Percentiles rank a stretch among this genome's conserved stretches.
phyloP scores from a whole-genome alignment of 164 flowering plant genomes.

The Chloranthus sessilifolius region DNA sequence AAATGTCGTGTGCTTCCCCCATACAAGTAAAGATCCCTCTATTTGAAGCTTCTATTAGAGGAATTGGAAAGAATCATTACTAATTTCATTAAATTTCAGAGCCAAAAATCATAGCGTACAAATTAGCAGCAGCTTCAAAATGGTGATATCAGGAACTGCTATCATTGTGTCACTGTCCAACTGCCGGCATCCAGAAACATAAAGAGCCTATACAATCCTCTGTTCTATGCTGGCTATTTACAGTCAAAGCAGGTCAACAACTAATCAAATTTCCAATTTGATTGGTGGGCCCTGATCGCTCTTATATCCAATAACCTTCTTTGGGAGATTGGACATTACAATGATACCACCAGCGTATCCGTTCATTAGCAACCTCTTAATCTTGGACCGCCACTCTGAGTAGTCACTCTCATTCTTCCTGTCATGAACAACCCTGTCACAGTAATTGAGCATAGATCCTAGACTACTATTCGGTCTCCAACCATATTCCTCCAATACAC shows the following conservation, averaged over 20 bases:
- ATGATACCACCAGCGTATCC: slow-evolving; percentile 69
- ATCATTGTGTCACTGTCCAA: background rate
- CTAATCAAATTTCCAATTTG: slow-evolving; percentile 37
- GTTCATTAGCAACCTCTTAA: slow-evolving; percentile 60
- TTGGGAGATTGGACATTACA: slow-evolving; percentile 27
- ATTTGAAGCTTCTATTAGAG: too few relatives aligned
- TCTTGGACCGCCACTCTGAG: slow-evolving; percentile 81
- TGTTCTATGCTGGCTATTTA: too few relatives aligned
- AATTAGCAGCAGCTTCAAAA: too few relatives aligned
- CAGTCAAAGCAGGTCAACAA: slow-evolving; percentile 1
- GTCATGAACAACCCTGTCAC: slow-evolving; percentile 84
- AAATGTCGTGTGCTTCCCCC: too few relatives aligned
- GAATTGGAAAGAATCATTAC: too few relatives aligned
- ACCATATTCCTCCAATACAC: slow-evolving; percentile 68
- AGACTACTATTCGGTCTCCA: slow-evolving; percentile 77
- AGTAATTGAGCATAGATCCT: slow-evolving; percentile 87
- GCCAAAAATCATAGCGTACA: too few relatives aligned
- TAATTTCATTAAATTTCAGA: too few relatives aligned
- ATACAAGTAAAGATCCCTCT: too few relatives aligned
- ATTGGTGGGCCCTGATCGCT: slow-evolving; percentile 18
- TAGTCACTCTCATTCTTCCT: slow-evolving; percentile 46
- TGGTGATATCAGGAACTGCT: too few relatives aligned
- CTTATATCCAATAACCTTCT: slow-evolving; percentile 24
- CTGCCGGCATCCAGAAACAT: background rate
- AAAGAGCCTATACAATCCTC: slow-evolving; percentile 1